Base-by-base conservation (phyloP, 73 alveolate species). In the Paramecium sexaurelia region DNA sequence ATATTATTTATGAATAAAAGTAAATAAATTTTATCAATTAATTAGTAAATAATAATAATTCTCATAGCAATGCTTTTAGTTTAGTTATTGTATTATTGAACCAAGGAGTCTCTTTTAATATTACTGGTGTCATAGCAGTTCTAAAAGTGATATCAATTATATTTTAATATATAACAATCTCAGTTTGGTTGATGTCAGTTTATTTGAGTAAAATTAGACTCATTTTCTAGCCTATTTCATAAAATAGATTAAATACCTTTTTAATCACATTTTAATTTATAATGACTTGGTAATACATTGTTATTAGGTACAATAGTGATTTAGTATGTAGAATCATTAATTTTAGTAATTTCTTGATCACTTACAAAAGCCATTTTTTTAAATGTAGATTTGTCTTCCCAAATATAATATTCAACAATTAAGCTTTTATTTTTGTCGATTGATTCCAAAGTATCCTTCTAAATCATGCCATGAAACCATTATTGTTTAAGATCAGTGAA, bases 381-480 rank as follows among this genome's bases (percentile, higher is more conserved):
- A 61, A 61, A 61, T 26, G 83, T 61, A 13, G 83, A 61, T 13
- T 29, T 61, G 11, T 61, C 83, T 61, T 61, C 83, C 83, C 83
- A 61, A 29, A 61, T 45, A 61, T 61, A 61, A 11, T 61, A 61
- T 61, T 61, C 83, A 26, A 26, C 83, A 11, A 61, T 61, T 1
- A 61, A 0, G 11, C 43, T 32, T 29, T 61, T 10, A 61, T 61
- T 61, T 11, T 61, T 45, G 11, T 26, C 13, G 0, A 61, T 24
- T 1, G 9, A 29, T 61, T 61, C 83, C 10, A 61, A 11, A 11
- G 26, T n/a, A 61, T 61, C 83, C 7, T 32, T 61, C 13, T 61
- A 29, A 10, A 61, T 32, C 83, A 61, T 61, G 6, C 83, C 83
- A 61, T 61, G 83, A 26, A 61, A 61, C 86, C 86, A 71, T 71